Percentiles rank a stretch among this genome's conserved stretches.
Evolutionary conservation across 169 alveolate genomes (phyloP).

Genomic region (Plasmodium fragile): DNA sequence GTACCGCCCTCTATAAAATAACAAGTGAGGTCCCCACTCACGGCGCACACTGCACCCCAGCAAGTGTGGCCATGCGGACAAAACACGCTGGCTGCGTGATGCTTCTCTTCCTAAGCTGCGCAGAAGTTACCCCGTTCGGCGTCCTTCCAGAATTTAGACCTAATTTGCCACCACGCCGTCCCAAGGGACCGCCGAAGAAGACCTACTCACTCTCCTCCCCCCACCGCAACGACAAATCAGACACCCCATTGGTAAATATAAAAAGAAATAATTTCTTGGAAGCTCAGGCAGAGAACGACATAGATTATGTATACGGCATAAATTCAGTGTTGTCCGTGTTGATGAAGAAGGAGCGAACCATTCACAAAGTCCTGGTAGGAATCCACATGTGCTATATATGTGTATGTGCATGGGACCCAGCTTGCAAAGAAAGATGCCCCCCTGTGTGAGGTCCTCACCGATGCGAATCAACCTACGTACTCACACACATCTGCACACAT

Average conservation of each 20-base stretch:
- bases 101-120: background rate
- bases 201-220: background rate
- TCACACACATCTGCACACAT: background rate
- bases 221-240: background rate
- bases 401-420: background rate
- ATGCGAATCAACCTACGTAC: background rate
- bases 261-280: constrained; percentile 32
- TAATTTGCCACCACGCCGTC: background rate
- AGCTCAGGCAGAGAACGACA: constrained; percentile 2
- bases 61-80: background rate
- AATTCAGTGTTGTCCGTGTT: constrained; percentile 53
- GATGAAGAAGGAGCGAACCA: constrained; percentile 35
- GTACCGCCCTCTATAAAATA: background rate
- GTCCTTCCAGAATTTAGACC: background rate
- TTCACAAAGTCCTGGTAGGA: constrained; percentile 26
- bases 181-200: background rate
- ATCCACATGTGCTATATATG: background rate
- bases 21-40: background rate
- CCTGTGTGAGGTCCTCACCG: background rate
- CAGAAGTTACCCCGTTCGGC: background rate
- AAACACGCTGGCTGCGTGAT: background rate
- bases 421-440: background rate
- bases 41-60: background rate
- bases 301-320: constrained; percentile 54
- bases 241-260: constrained; percentile 16